These are phyloP conservation scores for Plantago coronopus DNA, from an alignment of 305 asterid species.

Conservation along the genomic window DNA sequence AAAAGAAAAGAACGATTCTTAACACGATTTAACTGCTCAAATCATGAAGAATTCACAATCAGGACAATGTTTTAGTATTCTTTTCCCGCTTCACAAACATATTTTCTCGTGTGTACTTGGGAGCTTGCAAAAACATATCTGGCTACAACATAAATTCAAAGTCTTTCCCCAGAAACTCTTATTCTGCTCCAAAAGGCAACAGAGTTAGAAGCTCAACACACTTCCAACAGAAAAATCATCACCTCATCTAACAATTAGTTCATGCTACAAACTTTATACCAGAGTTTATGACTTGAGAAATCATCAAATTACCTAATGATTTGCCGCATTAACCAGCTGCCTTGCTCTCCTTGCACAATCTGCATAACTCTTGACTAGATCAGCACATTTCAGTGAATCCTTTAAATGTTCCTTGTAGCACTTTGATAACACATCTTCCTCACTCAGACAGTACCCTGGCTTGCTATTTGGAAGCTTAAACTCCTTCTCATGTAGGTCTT, in stretches of 20 bases:
- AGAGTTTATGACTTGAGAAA: background rate
- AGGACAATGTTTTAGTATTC: background rate
- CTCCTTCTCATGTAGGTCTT: slow-evolving; percentile 87
- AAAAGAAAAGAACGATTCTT: no score
- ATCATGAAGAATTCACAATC: no score
- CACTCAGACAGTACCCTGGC: slow-evolving; percentile 68
- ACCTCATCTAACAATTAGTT: no score
- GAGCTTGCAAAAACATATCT: background rate
- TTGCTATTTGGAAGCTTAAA: slow-evolving; percentile 73
- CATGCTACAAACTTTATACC: background rate
- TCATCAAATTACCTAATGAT: slow-evolving; percentile 27
- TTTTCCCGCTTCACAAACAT: background rate
- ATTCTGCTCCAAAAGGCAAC: background rate
- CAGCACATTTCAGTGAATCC: slow-evolving; percentile 72
- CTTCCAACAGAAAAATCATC: no score
- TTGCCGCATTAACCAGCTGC: slow-evolving; percentile 42
- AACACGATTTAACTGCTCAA: no score
- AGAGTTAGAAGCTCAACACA: no score
- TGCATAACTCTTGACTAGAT: slow-evolving; percentile 52
- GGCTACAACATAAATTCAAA: background rate
- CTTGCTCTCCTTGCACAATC: slow-evolving; percentile 71
- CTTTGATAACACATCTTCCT: slow-evolving; percentile 57
- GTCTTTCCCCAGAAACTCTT: background rate
- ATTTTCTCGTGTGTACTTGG: background rate
- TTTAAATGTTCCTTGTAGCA: slow-evolving; percentile 75